Percentiles rank a stretch among this genome's conserved stretches.
These are phyloP conservation scores for Limnomonas spitsbergensis DNA, from an alignment of 139 green algal species.

Conservation along the genomic window DNA sequence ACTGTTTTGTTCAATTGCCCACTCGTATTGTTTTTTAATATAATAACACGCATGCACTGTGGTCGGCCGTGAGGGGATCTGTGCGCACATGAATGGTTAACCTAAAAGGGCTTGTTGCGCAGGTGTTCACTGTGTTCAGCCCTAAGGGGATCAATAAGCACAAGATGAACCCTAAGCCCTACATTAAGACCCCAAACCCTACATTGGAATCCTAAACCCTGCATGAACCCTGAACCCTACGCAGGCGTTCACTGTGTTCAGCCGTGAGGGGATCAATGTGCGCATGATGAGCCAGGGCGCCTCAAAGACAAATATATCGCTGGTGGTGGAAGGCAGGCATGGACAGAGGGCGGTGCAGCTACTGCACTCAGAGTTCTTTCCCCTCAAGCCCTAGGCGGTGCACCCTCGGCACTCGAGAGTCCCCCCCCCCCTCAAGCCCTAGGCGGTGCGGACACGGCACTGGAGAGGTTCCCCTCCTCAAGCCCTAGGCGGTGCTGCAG, in stretches of 20 bases:
- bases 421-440: no score
- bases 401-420: no score
- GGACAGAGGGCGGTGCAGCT: constrained; percentile 50
- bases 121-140: constrained; percentile 49
- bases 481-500: no score
- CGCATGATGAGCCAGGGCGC: constrained; percentile 87
- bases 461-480: constrained; percentile 80
- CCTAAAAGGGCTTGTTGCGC: no score
- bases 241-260: constrained; percentile 47
- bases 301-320: constrained; percentile 84
- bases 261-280: constrained; percentile 64
- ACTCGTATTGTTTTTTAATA: no score
- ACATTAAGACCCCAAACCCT: no score
- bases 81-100: not conserved
- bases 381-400: no score
- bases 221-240: not conserved
- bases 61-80: no score
- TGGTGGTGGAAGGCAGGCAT: constrained; percentile 67
- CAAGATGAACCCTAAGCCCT: constrained; percentile 91
- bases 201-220: no score
- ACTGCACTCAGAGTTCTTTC: constrained; percentile 82
- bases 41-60: no score
- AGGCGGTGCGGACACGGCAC: constrained; percentile 67
- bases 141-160: no score
- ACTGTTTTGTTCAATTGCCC: no score